phyloP scores from a whole-genome alignment of 306 rosid genomes.

The Casuarina equisetifolia region DNA sequence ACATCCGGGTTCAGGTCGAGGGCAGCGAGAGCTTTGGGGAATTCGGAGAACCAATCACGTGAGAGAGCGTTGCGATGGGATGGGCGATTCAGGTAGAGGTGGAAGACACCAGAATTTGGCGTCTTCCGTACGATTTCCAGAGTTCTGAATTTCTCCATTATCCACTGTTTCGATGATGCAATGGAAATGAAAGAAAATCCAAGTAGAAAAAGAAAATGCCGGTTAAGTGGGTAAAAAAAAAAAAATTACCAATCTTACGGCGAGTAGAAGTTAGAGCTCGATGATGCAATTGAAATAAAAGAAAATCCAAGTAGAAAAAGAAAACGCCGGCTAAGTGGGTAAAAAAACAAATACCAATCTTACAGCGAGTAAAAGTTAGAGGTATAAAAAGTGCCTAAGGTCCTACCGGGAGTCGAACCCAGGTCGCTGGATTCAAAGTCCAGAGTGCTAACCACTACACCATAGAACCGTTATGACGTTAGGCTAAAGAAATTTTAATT shows the following conservation, averaged over 20 bases:
- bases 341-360: too few relatives aligned
- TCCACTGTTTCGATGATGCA: not conserved
- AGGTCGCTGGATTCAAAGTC: conserved; percentile 90
- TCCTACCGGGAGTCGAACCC: conserved; percentile 91
- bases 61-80: conserved; percentile 65
- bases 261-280: too few relatives aligned
- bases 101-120: conserved; percentile 50
- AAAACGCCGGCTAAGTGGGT: not conserved
- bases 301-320: not conserved
- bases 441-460: conserved; percentile 90
- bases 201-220: not conserved
- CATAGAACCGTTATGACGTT: too few relatives aligned
- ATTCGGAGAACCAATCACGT: conserved; percentile 57
- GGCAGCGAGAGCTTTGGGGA: conserved; percentile 59
- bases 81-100: conserved; percentile 65
- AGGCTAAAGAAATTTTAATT: too few relatives aligned
- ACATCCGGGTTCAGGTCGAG: conserved; percentile 64
- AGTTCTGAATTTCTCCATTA: conserved; percentile 52
- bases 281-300: not conserved
- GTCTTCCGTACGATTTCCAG: conserved; percentile 44
- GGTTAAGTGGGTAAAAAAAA: not conserved
- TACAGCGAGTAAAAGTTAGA: not conserved
- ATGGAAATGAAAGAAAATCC: not conserved
- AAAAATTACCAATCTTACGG: not conserved
- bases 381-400: conserved; percentile 24